Evolutionary conservation across 2,329 filamentous ascomycete genomes (phyloP).

Genomic region (Pyrenophora teres): DNA sequence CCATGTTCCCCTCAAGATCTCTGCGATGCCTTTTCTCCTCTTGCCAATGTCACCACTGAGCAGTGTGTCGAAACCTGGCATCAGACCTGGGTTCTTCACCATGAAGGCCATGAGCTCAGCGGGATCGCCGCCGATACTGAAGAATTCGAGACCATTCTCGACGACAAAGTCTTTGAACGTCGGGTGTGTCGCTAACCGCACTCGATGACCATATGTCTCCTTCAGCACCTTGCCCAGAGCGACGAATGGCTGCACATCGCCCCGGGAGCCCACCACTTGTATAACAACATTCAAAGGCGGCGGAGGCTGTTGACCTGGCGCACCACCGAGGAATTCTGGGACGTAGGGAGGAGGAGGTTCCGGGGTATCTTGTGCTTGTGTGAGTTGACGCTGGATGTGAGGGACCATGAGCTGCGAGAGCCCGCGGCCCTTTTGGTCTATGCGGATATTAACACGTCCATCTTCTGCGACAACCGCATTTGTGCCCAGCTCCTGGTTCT

Average conservation of each 20-base stretch:
- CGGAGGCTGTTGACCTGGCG: constrained; percentile 60
- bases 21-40: constrained; percentile 73
- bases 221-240: constrained; percentile 59
- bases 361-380: constrained; percentile 54
- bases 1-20: constrained; percentile 87
- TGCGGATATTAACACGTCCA: constrained; percentile 50
- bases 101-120: constrained; percentile 72
- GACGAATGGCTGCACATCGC: constrained; percentile 65
- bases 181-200: constrained; percentile 36
- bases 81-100: constrained; percentile 85
- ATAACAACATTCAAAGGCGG: constrained; percentile 56
- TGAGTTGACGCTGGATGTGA: constrained; percentile 46
- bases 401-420: constrained; percentile 47
- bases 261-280: constrained; percentile 59
- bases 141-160: constrained; percentile 57
- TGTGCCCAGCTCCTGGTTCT: constrained; percentile 47
- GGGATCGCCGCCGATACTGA: constrained; percentile 57
- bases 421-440: constrained; percentile 45
- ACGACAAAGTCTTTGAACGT: constrained; percentile 50
- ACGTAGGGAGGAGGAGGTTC: constrained; percentile 71
- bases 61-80: constrained; percentile 79
- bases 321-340: constrained; percentile 71
- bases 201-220: constrained; percentile 31
- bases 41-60: constrained; percentile 77
- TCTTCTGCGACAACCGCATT: constrained; percentile 52